These are phyloP conservation scores for Phytophthora vignae DNA, from an alignment of 352 stramenopile genomes.

Conservation along the genomic window DNA sequence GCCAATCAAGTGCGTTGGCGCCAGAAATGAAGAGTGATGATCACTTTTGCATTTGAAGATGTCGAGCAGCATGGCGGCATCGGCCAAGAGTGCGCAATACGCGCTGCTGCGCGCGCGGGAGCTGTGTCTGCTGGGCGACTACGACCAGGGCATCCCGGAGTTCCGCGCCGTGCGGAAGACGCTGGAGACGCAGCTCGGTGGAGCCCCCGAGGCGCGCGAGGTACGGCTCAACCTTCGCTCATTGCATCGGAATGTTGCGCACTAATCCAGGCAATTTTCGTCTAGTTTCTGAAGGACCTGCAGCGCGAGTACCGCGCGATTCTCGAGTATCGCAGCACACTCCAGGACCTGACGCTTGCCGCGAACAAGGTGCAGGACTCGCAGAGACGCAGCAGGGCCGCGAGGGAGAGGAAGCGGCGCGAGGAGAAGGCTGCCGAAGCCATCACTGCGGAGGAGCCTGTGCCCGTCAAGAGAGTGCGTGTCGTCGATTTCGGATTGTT, in stretches of 20 bases:
- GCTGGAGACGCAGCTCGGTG: constrained; percentile 44
- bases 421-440: constrained; percentile 20
- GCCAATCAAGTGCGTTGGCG: constrained; percentile 23
- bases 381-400: constrained; percentile 29
- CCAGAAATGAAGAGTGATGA: constrained; percentile 8
- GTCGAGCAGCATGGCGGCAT: background rate
- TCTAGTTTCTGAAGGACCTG: constrained; percentile 54
- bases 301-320: constrained; percentile 59
- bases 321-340: constrained; percentile 52
- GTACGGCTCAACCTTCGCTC: constrained; percentile 19
- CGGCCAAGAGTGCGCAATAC: constrained; percentile 18
- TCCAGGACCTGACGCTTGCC: constrained; percentile 44
- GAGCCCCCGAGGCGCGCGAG: constrained; percentile 39
- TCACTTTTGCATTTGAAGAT: background rate
- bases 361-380: constrained; percentile 37
- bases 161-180: constrained; percentile 46
- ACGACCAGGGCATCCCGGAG: constrained; percentile 54
- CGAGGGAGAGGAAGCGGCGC: constrained; percentile 16
- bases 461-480: constrained; percentile 13
- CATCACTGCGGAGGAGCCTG: constrained; percentile 1
- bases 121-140: constrained; percentile 74
- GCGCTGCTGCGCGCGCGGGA: constrained; percentile 63
- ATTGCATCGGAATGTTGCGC: background rate
- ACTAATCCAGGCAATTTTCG: background rate
- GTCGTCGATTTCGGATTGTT: background rate